These are phyloP conservation scores for Lipomyces sp. DNA, from an alignment of 805 yeast species.

Conservation along the genomic window DNA sequence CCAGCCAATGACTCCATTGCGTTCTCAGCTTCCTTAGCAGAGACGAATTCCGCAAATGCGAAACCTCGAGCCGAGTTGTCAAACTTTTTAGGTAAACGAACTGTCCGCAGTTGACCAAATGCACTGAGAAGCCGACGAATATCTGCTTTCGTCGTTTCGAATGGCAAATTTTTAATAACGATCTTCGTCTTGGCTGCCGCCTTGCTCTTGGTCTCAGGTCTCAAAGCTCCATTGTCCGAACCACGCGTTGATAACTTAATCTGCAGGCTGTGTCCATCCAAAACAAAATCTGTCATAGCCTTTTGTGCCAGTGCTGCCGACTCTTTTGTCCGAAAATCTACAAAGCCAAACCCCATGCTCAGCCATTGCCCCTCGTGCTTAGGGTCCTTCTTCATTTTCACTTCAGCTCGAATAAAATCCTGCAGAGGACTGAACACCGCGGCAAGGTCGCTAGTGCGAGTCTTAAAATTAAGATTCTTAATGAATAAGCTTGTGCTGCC, in stretches of 20 bases:
- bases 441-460: slow-evolving; percentile 62
- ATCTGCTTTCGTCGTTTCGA: slow-evolving; percentile 92
- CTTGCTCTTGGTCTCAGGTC: slow-evolving; percentile 19
- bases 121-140: slow-evolving; percentile 91
- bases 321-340: slow-evolving; percentile 77
- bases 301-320: slow-evolving; percentile 78
- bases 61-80: slow-evolving; percentile 95
- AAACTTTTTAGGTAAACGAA: slow-evolving; percentile 94
- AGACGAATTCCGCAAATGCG: slow-evolving; percentile 91
- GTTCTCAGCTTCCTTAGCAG: slow-evolving; percentile 84
- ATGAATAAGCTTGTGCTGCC: slow-evolving; percentile 85
- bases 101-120: slow-evolving; percentile 92
- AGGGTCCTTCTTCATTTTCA: slow-evolving; percentile 87
- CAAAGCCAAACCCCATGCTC: slow-evolving; percentile 98
- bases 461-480: slow-evolving; percentile 87
- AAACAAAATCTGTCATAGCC: slow-evolving; percentile 71
- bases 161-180: slow-evolving; percentile 94
- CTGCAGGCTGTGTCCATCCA: slow-evolving; percentile 90
- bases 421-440: slow-evolving; percentile 68
- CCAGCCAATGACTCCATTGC: slow-evolving; percentile 95
- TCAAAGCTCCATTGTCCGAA: slow-evolving; percentile 36
- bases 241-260: slow-evolving; percentile 86
- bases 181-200: slow-evolving; percentile 59
- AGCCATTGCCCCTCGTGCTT: slow-evolving; percentile 65
- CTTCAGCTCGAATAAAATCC: slow-evolving; percentile 82